Conservation (phyloP, 2,329 filamentous ascomycete genomes). For the Penicillium sp. region DNA sequence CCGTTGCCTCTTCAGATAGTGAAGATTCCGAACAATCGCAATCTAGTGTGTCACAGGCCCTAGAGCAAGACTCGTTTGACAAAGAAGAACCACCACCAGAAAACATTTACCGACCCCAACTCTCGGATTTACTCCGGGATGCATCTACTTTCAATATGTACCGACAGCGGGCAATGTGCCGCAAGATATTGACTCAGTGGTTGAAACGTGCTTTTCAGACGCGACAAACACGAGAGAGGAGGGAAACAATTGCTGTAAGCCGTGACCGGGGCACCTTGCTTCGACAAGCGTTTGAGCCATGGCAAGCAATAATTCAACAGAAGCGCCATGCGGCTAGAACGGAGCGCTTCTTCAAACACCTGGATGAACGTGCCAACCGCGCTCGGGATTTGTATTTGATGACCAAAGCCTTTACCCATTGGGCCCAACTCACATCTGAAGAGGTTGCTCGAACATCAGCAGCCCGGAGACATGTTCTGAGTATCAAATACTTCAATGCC, state of each 20-base stretch:
- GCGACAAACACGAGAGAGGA: conserved; percentile 37
- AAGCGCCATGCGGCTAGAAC: conserved; percentile 49
- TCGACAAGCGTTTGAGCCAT: conserved; percentile 54
- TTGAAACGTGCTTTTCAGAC: conserved; percentile 44
- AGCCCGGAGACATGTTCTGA: conserved; percentile 70
- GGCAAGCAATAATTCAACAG: conserved; percentile 44
- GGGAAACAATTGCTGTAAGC: conserved; percentile 48
- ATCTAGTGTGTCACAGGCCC: conserved; percentile 20
- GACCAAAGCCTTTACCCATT: conserved; percentile 66
- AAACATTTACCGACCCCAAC: conserved; percentile 50
- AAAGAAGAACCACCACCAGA: conserved; percentile 34
- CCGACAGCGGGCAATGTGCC: conserved; percentile 39
- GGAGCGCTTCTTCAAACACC: conserved; percentile 55
- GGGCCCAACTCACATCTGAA: conserved; percentile 66
- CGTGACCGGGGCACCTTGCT: conserved; percentile 55
- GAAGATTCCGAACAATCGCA: conserved; percentile 23
- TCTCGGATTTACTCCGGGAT: conserved; percentile 53
- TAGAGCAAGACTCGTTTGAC: conserved; percentile 26
- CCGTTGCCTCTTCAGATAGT: conserved; percentile 23
- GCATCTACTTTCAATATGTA: conserved; percentile 51
- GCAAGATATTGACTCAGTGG: conserved; percentile 50
- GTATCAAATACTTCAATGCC: conserved; percentile 67
- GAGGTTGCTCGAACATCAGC: conserved; percentile 66
- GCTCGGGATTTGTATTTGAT: conserved; percentile 67
- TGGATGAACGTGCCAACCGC: conserved; percentile 61